These are phyloP conservation scores for Leccinum broughii DNA, from an alignment of 768 basidiomycete species.

Conservation along the genomic window DNA sequence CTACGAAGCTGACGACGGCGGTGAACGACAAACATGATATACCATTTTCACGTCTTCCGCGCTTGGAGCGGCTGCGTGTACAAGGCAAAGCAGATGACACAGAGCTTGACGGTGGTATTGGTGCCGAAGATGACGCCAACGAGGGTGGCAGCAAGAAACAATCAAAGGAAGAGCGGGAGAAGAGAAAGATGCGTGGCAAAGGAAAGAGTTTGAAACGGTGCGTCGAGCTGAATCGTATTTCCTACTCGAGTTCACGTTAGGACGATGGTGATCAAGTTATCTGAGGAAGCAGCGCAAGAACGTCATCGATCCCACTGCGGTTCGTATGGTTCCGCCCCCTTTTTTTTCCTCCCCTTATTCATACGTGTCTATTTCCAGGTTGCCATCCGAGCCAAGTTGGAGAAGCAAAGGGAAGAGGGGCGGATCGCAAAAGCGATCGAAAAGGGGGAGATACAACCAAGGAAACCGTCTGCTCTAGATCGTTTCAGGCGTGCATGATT, in stretches of 20 bases:
- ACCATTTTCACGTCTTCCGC: constrained; percentile 71
- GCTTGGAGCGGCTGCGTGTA: constrained; percentile 62
- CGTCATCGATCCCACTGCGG: constrained; percentile 81
- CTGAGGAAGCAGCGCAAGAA: constrained; percentile 93
- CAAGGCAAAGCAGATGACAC: constrained; percentile 74
- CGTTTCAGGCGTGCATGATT: constrained; percentile 33
- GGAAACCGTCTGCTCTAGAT: constrained; percentile 37
- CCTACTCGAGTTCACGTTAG: background rate
- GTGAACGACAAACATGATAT: constrained; percentile 46
- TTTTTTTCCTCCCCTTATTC: background rate
- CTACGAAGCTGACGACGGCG: constrained; percentile 56
- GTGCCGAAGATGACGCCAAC: constrained; percentile 39
- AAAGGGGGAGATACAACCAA: constrained; percentile 32
- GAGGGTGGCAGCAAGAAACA: constrained; percentile 32
- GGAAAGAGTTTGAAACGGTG: constrained; percentile 82
- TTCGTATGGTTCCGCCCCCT: constrained; percentile 33
- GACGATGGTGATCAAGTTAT: constrained; percentile 43
- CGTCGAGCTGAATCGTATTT: background rate
- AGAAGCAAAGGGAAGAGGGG: constrained; percentile 54
- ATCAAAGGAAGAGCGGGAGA: constrained; percentile 45
- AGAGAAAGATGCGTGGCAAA: constrained; percentile 84
- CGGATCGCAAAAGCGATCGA: constrained; percentile 35
- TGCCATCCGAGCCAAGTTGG: constrained; percentile 67
- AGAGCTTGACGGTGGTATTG: constrained; percentile 41
- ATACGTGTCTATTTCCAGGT: constrained; percentile 31